Evolutionary conservation across 2,329 filamentous ascomycete genomes (phyloP).

Genomic region (Xylariales sp.): DNA sequence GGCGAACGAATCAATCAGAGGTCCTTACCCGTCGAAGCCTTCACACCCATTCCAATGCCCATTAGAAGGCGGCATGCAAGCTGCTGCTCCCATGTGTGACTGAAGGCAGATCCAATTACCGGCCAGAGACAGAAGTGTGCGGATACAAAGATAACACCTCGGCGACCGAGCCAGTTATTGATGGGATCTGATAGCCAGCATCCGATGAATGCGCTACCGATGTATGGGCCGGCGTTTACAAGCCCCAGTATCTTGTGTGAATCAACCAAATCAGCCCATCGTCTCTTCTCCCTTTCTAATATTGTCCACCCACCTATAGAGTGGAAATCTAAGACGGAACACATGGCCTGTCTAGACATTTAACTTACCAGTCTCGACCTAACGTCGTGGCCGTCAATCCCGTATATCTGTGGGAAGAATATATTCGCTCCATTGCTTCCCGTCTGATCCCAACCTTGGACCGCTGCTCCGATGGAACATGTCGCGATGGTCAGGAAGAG

Average conservation of each 20-base stretch:
- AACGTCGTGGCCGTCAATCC: slow-evolving; percentile 32
- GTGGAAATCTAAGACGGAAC: too few relatives aligned
- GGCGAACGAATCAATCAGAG: too few relatives aligned
- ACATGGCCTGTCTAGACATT: too few relatives aligned
- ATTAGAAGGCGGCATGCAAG: slow-evolving; percentile 67
- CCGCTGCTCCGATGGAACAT: slow-evolving; percentile 67
- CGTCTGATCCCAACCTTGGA: slow-evolving; percentile 67
- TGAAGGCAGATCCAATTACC: slow-evolving; percentile 67
- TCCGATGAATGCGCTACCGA: slow-evolving; percentile 43
- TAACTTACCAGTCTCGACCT: slow-evolving; percentile 24
- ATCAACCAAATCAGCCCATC: too few relatives aligned
- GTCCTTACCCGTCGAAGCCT: slow-evolving; percentile 53
- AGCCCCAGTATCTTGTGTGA: slow-evolving; percentile 45
- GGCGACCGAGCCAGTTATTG: slow-evolving; percentile 59
- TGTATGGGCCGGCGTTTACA: slow-evolving; percentile 45
- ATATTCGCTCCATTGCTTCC: slow-evolving; percentile 61
- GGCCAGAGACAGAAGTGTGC: slow-evolving; percentile 68
- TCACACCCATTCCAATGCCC: slow-evolving; percentile 74
- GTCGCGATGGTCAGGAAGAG: slow-evolving; percentile 64
- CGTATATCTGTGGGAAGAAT: slow-evolving; percentile 52
- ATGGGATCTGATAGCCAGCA: slow-evolving; percentile 57
- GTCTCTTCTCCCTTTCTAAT: too few relatives aligned
- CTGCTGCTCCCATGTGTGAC: slow-evolving; percentile 67
- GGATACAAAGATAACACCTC: slow-evolving; percentile 68
- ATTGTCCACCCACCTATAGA: too few relatives aligned